These are phyloP conservation scores for Capsella bursapastoris DNA, from an alignment of 345 rosid species.

Conservation along the genomic window DNA sequence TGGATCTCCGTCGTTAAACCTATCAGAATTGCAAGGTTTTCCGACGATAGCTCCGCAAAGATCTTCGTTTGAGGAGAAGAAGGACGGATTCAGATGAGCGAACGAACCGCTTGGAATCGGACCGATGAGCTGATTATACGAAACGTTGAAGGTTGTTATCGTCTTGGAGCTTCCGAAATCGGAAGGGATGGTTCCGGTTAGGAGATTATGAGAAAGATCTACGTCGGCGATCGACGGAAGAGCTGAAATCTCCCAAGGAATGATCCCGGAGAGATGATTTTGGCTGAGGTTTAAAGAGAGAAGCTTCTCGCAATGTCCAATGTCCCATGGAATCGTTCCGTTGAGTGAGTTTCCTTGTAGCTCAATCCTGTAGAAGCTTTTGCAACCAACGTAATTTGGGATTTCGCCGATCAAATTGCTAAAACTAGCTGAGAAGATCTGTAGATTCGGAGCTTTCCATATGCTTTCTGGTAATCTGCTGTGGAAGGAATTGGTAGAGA, in stretches of 20 bases:
- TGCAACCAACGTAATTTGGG: conserved; percentile 78
- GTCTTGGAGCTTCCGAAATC: conserved; percentile 80
- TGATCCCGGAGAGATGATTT: conserved; percentile 74
- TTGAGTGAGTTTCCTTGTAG: conserved; percentile 71
- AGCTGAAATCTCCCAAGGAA: conserved; percentile 82
- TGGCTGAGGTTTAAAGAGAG: conserved; percentile 66
- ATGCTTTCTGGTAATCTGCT: conserved; percentile 55
- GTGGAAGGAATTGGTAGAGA: conserved; percentile 67
- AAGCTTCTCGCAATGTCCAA: conserved; percentile 88
- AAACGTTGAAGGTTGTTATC: conserved; percentile 80
- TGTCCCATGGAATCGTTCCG: conserved; percentile 82
- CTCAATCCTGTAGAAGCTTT: conserved; percentile 73
- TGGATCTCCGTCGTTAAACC: conserved; percentile 41
- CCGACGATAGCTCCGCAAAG: conserved; percentile 69
- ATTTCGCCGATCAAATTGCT: conserved; percentile 58
- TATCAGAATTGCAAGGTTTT: conserved; percentile 60
- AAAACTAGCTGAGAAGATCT: conserved; percentile 75
- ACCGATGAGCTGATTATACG: conserved; percentile 72
- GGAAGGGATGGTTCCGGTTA: conserved; percentile 88
- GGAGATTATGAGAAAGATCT: conserved; percentile 75
- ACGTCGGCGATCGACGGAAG: conserved; percentile 73
- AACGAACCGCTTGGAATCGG: conserved; percentile 81
- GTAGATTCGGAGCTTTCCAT: conserved; percentile 73
- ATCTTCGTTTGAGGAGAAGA: conserved; percentile 76
- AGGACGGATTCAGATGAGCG: conserved; percentile 71